These are phyloP conservation scores for Suillus decipiens DNA, from an alignment of 768 basidiomycete genomes.

Conservation along the genomic window DNA sequence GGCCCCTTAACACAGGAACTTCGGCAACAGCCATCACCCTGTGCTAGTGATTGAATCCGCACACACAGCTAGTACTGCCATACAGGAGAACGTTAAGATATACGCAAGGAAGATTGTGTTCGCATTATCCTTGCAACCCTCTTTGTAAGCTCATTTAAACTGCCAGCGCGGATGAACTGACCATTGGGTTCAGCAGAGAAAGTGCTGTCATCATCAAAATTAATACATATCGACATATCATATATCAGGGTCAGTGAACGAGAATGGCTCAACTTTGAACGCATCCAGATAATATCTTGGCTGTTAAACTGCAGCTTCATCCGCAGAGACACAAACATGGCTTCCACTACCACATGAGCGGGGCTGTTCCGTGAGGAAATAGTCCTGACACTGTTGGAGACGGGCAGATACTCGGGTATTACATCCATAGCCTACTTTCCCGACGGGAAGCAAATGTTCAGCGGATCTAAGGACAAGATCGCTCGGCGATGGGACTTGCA, in stretches of 20 bases:
- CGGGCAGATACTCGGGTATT: too few relatives aligned
- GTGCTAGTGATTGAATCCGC: background rate
- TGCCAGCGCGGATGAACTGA: background rate
- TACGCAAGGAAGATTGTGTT: background rate
- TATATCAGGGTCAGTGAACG: background rate
- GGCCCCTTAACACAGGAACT: slow-evolving; percentile 1
- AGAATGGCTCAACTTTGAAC: background rate
- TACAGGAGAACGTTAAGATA: background rate
- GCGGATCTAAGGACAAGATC: background rate
- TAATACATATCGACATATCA: background rate
- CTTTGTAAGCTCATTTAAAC: background rate
- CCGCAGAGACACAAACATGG: background rate
- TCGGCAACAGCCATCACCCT: background rate
- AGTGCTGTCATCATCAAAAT: background rate
- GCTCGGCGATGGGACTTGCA: background rate
- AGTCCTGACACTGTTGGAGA: background rate
- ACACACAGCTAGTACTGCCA: background rate
- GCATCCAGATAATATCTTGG: background rate
- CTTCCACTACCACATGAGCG: background rate
- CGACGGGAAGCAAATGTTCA: background rate
- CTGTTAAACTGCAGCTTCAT: background rate
- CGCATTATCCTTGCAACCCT: background rate
- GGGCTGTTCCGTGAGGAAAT: background rate
- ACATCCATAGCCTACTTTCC: too few relatives aligned
- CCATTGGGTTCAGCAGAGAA: background rate